Conservation (phyloP, 1,284 basidiomycete genomes). For the Pyrrhoderma noxium region DNA sequence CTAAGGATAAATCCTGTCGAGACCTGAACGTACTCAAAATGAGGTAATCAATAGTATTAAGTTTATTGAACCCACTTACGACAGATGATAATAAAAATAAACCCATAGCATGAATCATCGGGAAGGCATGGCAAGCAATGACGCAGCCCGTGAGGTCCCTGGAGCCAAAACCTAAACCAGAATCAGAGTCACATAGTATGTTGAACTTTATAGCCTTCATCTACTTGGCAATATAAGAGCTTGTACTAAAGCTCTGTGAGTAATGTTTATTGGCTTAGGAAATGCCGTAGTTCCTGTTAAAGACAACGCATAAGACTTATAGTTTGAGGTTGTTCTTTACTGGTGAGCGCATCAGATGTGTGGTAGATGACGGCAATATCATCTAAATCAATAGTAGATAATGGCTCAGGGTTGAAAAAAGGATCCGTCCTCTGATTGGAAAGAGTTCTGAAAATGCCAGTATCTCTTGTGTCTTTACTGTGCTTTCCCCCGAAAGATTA, state of each 20-base stretch:
- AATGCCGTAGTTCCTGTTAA: conserved; percentile 23
- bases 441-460: conserved; percentile 17
- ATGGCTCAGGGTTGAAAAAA: no score
- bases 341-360: conserved; percentile 19
- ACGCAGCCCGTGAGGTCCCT: conserved; percentile 18
- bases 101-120: conserved; percentile 24
- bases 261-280: conserved; percentile 26
- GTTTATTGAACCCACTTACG: conserved; percentile 12
- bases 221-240: conserved; percentile 14
- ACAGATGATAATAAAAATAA: conserved; percentile 16
- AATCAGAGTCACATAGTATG: neutral
- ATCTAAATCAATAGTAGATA: no score
- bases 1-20: conserved; percentile 24
- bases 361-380: conserved; percentile 13
- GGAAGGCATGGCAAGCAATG: conserved; percentile 20
- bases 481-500: conserved; percentile 23
- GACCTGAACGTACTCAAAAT: conserved; percentile 19
- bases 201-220: neutral
- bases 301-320: neutral
- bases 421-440: neutral
- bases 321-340: no score
- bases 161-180: conserved; percentile 21
- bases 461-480: conserved; percentile 25
- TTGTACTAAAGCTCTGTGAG: conserved; percentile 19
- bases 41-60: neutral